Conservation (phyloP, 441 rosid genomes). For the Gossypium davidsonii region DNA sequence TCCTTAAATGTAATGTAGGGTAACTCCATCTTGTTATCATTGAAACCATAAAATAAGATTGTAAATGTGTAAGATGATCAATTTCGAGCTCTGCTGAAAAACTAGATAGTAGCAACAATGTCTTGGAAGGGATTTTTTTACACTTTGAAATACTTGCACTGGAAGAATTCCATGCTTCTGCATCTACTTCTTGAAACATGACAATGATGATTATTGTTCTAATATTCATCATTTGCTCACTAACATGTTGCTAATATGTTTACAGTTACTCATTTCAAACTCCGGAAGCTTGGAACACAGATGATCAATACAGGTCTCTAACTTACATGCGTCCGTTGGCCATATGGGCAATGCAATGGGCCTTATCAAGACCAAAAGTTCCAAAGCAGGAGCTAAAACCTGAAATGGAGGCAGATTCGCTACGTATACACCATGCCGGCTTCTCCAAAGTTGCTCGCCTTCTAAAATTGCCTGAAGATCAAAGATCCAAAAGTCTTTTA, state of each 20-base stretch:
- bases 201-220: background rate
- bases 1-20: background rate
- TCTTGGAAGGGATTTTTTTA: background rate
- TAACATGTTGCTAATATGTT: slow-evolving; percentile 6
- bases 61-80: background rate
- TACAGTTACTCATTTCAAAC: slow-evolving; percentile 79
- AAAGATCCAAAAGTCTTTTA: slow-evolving; percentile 31
- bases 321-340: slow-evolving; percentile 88
- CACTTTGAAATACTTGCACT: background rate
- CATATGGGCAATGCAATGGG: slow-evolving; percentile 99
- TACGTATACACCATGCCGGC: slow-evolving; percentile 41
- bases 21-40: background rate
- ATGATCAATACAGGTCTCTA: slow-evolving; percentile 59
- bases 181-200: background rate
- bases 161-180: background rate
- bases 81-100: background rate
- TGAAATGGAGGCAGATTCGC: slow-evolving; percentile 27
- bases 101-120: background rate
- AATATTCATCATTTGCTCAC: background rate
- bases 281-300: slow-evolving; percentile 77
- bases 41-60: background rate
- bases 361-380: slow-evolving; percentile 41
- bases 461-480: slow-evolving; percentile 47
- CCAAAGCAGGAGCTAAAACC: slow-evolving; percentile 15
- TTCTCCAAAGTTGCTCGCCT: slow-evolving; percentile 65